These are phyloP conservation scores for Saccharomyces hybrid DNA, from an alignment of 1,139 yeast species.

Conservation along the genomic window DNA sequence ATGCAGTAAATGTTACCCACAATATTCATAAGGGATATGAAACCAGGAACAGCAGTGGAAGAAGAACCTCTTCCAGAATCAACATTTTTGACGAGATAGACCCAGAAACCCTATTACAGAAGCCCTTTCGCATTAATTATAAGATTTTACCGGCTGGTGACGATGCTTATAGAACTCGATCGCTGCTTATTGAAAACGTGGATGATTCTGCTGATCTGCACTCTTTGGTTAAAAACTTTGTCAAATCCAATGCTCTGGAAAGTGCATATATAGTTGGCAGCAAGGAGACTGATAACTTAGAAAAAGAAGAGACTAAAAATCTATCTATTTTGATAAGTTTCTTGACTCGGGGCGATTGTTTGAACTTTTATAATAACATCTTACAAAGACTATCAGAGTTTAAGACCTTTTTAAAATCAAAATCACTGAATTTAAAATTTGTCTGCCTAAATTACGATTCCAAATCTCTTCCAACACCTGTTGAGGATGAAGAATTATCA, in stretches of 20 bases:
- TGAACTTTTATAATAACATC: slow-evolving; percentile 40
- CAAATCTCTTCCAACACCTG: background rate
- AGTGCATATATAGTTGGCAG: slow-evolving; percentile 31
- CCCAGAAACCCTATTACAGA: slow-evolving; percentile 15
- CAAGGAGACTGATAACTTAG: slow-evolving; percentile 13
- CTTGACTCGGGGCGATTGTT: slow-evolving; percentile 38
- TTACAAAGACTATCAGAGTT: slow-evolving; percentile 40
- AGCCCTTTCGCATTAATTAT: slow-evolving; percentile 23
- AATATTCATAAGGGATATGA: slow-evolving; percentile 1
- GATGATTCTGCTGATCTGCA: slow-evolving; percentile 20
- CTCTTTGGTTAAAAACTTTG: slow-evolving; percentile 24
- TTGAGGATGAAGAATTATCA: slow-evolving; percentile 37
- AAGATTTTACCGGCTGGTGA: slow-evolving; percentile 28
- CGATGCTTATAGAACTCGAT: slow-evolving; percentile 29
- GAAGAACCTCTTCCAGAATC: slow-evolving; percentile 6
- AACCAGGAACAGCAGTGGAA: background rate
- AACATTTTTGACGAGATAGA: slow-evolving; percentile 16
- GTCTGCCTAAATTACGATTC: slow-evolving; percentile 47
- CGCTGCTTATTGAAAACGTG: slow-evolving; percentile 27
- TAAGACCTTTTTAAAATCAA: slow-evolving; percentile 38
- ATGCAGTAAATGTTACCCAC: background rate
- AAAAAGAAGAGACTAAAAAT: slow-evolving; percentile 3
- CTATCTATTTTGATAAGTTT: slow-evolving; percentile 35
- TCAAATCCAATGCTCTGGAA: slow-evolving; percentile 39
- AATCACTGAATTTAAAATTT: slow-evolving; percentile 53